Evolutionary conservation across 495 filamentous ascomycete species (phyloP), one percentile per base, ranked within the genome.

Genomic region (Neurospora sp.): DNA sequence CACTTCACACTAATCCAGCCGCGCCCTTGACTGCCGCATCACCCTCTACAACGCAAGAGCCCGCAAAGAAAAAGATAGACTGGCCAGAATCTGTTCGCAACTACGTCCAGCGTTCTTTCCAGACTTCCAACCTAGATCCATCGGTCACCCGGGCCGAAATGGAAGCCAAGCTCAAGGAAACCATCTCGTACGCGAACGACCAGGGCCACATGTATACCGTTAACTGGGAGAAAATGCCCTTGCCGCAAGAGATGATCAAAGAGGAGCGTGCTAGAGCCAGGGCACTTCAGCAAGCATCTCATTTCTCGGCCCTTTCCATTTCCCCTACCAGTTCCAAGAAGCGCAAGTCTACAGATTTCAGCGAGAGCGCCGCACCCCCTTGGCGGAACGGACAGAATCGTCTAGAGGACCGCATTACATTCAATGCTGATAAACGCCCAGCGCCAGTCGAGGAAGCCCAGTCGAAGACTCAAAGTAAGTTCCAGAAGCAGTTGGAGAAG

Each of bases 201-300:
- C 84, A 82, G 74, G 84, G 91, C 71, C 86, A 86, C 66, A 86
- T 98, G 76, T 84, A 89, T 78, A 85, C 83, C 19, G 88, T 92
- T 74, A 88, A 98, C 84, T 99, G 96, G 96, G 89, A 90, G 69
- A 86, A 83, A 28, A 85, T 94, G 84, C 91, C 92, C 19, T 83
- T 98, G n/a, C 96, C 96, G 0, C 96, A 99, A 82, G 82, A 92
- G 71, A 88, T 97, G 82, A 90, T 99, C 48, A 88, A 88, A 74
- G 88, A 88, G 72, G 94, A 97, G 82, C 90, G 91, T 74, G 81
- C 81, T 40, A 78, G 80, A 78, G 81, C 81, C 71, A 74, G 80
- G 73, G 43, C 34, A 9, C 28, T 66, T 34, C 54, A 66, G 28
- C 54, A 66, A 66, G 24, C 54, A 19, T 36, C 54, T 34, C 40